Evolutionary conservation across 257 asterid species (phyloP).

Genomic region (Schizonepeta tenuifolia): DNA sequence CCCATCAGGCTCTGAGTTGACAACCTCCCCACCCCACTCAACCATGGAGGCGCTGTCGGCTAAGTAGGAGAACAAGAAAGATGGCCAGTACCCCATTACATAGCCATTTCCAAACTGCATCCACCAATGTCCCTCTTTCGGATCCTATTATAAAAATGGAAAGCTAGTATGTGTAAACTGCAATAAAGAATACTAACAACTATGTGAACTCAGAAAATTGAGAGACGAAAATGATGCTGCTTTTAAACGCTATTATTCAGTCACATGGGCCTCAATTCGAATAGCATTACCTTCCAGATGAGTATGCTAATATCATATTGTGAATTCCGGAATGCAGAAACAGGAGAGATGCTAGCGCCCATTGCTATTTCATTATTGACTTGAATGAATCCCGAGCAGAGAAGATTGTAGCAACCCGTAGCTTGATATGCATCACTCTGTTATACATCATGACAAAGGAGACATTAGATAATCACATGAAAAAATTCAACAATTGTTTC

Average conservation of each 20-base stretch:
- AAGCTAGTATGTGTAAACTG: neutral
- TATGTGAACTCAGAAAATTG: constrained; percentile 20
- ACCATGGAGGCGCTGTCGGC: constrained; percentile 81
- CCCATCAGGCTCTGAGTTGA: constrained; percentile 66
- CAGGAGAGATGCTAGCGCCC: constrained; percentile 96
- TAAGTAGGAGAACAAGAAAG: constrained; percentile 81
- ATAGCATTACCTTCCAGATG: constrained; percentile 72
- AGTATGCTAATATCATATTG: constrained; percentile 82
- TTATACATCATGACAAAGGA: constrained; percentile 13
- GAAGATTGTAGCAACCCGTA: constrained; percentile 88
- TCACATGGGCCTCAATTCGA: constrained; percentile 10
- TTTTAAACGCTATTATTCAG: constrained; percentile 25
- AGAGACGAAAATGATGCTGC: constrained; percentile 41
- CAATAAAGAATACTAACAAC: neutral
- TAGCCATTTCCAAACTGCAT: constrained; percentile 80
- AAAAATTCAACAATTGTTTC: neutral
- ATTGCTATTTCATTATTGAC: constrained; percentile 76
- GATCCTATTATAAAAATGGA: constrained; percentile 52
- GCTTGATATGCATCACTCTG: constrained; percentile 96
- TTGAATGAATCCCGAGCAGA: constrained; percentile 90
- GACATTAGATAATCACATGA: constrained; percentile 2
- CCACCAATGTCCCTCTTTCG: constrained; percentile 91
- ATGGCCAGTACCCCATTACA: constrained; percentile 87
- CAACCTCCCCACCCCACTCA: constrained; percentile 89
- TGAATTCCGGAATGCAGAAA: constrained; percentile 61